Conservation (phyloP, 805 yeast species). For the Martiniozyma abietophila region DNA sequence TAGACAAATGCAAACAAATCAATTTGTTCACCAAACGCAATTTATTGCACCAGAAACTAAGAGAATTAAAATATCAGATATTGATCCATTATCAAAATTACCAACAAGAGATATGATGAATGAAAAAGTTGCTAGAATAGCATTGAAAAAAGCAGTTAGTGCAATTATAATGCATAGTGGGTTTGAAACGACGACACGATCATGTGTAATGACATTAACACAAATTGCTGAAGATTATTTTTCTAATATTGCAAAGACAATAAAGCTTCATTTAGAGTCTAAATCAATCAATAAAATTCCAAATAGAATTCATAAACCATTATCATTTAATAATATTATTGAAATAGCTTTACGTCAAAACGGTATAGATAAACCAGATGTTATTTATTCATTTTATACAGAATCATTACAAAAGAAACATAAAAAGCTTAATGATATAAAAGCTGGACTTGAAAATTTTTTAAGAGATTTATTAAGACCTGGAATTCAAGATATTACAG, state of each 20-base stretch:
- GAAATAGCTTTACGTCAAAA: conserved; percentile 66
- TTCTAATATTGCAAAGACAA: conserved; percentile 59
- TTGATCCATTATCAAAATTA: conserved; percentile 76
- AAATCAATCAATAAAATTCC: conserved; percentile 35
- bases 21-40: conserved; percentile 64
- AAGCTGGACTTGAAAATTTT: conserved; percentile 55
- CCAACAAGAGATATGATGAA: conserved; percentile 55
- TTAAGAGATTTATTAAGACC: conserved; percentile 81
- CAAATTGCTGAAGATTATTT: conserved; percentile 78
- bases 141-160: conserved; percentile 60
- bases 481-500: conserved; percentile 56
- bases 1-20: conserved; percentile 83
- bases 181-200: conserved; percentile 72
- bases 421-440: conserved; percentile 58
- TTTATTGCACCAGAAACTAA: conserved; percentile 61
- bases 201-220: conserved; percentile 70
- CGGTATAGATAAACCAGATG: conserved; percentile 76
- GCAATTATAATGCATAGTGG: conserved; percentile 88
- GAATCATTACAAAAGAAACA: conserved; percentile 66
- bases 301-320: conserved; percentile 16
- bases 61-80: conserved; percentile 49
- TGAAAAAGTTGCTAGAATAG: conserved; percentile 52
- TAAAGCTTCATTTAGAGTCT: conserved; percentile 66
- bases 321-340: conserved; percentile 36
- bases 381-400: conserved; percentile 60